Evolutionary conservation across 306 rosid species (phyloP).

Genomic region (Dryas drummondii): DNA sequence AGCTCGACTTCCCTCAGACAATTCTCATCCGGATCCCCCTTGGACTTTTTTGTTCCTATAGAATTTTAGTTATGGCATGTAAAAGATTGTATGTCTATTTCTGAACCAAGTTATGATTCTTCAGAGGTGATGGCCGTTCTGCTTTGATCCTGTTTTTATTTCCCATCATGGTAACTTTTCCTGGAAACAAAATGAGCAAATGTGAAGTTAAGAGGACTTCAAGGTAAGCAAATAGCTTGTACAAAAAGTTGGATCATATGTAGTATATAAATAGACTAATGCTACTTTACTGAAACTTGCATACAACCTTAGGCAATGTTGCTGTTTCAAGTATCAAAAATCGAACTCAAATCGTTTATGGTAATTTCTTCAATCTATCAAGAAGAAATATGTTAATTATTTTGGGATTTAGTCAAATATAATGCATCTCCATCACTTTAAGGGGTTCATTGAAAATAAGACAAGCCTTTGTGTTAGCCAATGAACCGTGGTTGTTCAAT

Average conservation of each 20-base stretch:
- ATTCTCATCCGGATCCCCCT: constrained; percentile 34
- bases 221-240: not conserved
- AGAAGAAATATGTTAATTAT: not conserved
- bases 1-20: constrained; percentile 33
- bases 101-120: constrained; percentile 45
- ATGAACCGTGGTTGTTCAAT: not conserved
- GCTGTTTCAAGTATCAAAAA: not conserved
- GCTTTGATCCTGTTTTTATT: constrained; percentile 47
- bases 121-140: constrained; percentile 38
- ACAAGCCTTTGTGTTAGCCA: not conserved
- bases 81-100: constrained; percentile 45
- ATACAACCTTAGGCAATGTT: not conserved
- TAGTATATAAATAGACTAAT: too few species aligned
- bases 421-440: not conserved
- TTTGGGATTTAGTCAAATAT: not conserved
- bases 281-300: not conserved
- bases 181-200: constrained; percentile 44
- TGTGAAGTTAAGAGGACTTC: not conserved
- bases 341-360: not conserved
- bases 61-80: constrained; percentile 39
- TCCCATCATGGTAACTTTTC: constrained; percentile 62
- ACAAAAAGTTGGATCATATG: not conserved
- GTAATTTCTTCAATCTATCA: not conserved
- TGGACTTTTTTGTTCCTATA: constrained; percentile 33
- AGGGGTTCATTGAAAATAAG: not conserved